Evolutionary conservation across 176 grass and related monocot genomes (phyloP), one percentile per base, ranked within the genome.

Genomic region (Oryza meyeriana): DNA sequence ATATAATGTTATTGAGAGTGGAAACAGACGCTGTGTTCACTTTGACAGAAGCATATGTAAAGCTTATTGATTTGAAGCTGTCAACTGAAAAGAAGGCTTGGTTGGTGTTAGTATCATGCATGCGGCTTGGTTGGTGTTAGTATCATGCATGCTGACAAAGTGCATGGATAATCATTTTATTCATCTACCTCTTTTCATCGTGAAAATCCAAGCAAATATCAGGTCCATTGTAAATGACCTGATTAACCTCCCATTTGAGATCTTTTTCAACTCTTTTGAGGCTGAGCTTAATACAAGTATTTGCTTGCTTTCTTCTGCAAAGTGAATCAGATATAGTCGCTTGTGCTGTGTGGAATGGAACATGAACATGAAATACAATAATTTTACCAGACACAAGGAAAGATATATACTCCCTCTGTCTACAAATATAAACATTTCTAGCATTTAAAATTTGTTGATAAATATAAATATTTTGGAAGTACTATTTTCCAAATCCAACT

Each of bases 1-100:
- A 66, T 73, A 77, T 58, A 58, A 76, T 27, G 58, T 64, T 64
- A 70, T 67, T 68, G 20, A 34, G 75, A 61, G 59, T 22, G 34
- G 11, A 69, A 62, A 82, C 12, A 72, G 68, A 82, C 4, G 36
- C 1, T 62, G 38, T 78, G 28, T 7, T 72, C 10, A 58, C 14
- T 69, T 57, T 5, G 31, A 29, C 24, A 36, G 68, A 38, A 22
- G 45, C 64, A 12, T 33, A 18, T 70, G 65, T 33, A 55, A 81
- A 29, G 67, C 35, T 3, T 25, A 2, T 61, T 81, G 16, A 47
- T 47, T 28, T 47, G 40, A 72, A 72, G 69, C 25, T 47, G 8
- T 18, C 3, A 29, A 72, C 27, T 11, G 26, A 72, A 72, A 72
- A 10, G 25, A 30, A 2, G 0, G 5, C 12, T 44, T 27, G 10